Conservation (phyloP, 202 grass and related monocot species). For the Schoenoplectus triqueter region DNA sequence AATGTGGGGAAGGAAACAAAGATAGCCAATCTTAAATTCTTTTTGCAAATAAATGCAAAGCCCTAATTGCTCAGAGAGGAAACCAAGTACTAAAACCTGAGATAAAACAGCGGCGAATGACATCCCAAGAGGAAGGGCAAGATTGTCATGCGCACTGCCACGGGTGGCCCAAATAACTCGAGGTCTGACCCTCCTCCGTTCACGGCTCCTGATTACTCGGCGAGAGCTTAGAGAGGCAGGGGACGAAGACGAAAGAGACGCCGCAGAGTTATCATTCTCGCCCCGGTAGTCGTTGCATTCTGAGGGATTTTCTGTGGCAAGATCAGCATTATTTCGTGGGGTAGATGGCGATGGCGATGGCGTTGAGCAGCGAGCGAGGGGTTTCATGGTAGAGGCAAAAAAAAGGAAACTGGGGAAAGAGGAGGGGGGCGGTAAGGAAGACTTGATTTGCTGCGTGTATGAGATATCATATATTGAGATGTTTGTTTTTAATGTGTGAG, state of each 20-base stretch:
- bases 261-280: conserved; percentile 9
- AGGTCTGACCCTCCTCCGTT: conserved; percentile 41
- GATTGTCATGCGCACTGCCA: conserved; percentile 42
- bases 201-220: conserved; percentile 38
- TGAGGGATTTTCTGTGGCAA: not conserved
- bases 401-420: not conserved
- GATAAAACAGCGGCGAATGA: conserved; percentile 87
- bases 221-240: conserved; percentile 37
- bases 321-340: conserved; percentile 21
- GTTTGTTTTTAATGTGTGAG: no score
- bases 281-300: not conserved
- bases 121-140: conserved; percentile 84
- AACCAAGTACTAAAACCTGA: conserved; percentile 46
- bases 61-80: not conserved
- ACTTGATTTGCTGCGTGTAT: not conserved
- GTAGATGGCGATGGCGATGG: not conserved
- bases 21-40: not conserved
- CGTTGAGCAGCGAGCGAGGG: conserved; percentile 27
- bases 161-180: conserved; percentile 20
- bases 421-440: not conserved
- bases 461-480: no score
- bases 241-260: conserved; percentile 50
- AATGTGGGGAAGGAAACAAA: not conserved
- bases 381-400: conserved; percentile 15
- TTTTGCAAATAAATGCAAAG: not conserved